Evolutionary conservation across 192 early-diverging fungal genomes (phyloP).

Genomic region (Pilobolus umbonatus): DNA sequence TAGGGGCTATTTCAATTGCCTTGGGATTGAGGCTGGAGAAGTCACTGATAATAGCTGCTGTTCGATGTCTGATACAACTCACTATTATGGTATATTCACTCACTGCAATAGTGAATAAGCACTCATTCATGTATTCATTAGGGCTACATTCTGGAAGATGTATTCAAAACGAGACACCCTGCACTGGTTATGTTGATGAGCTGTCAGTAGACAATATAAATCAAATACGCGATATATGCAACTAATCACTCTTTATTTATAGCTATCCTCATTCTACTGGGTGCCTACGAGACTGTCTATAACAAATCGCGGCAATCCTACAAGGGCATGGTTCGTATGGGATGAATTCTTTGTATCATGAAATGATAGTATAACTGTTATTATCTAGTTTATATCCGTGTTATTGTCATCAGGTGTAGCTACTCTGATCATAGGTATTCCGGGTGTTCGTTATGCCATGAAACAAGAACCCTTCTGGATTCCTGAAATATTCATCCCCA

Average conservation of each 20-base stretch:
- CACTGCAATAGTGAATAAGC: neutral
- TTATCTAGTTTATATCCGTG: conserved; percentile 44
- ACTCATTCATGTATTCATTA: conserved; percentile 12
- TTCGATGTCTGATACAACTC: conserved; percentile 75
- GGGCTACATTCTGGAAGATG: conserved; percentile 65
- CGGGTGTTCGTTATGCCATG: conserved; percentile 69
- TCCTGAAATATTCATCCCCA: conserved; percentile 79
- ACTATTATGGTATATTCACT: conserved; percentile 56
- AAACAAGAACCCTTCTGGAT: conserved; percentile 64
- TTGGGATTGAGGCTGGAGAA: conserved; percentile 65
- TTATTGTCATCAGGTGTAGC: conserved; percentile 45
- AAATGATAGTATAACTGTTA: neutral
- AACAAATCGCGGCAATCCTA: conserved; percentile 71
- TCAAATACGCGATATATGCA: neutral
- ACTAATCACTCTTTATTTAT: neutral
- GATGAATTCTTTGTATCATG: neutral
- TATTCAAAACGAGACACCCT: conserved; percentile 64
- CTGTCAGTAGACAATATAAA: conserved; percentile 30
- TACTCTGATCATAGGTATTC: conserved; percentile 48
- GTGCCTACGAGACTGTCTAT: conserved; percentile 64
- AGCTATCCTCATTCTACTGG: conserved; percentile 58
- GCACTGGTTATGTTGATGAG: conserved; percentile 58
- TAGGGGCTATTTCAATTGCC: conserved; percentile 20
- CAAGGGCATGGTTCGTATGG: conserved; percentile 61
- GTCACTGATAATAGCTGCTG: conserved; percentile 60